These are phyloP conservation scores for Sherardia arvensis DNA, from an alignment of 257 asterid species.

Conservation along the genomic window DNA sequence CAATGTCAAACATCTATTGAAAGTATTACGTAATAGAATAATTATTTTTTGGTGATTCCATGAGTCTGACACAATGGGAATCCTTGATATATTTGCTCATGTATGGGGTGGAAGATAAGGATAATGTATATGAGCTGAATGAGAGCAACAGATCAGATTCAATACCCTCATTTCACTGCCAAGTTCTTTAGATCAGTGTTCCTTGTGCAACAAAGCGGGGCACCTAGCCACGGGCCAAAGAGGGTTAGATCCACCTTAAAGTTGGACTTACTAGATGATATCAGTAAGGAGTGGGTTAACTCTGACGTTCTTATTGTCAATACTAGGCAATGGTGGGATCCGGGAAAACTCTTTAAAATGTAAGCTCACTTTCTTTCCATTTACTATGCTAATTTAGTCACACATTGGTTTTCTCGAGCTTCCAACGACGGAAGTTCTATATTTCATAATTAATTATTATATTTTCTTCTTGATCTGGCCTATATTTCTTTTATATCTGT, in stretches of 20 bases:
- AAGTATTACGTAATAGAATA: conserved; percentile 40
- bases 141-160: conserved; percentile 51
- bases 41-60: conserved; percentile 75
- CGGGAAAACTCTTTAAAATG: conserved; percentile 60
- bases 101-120: conserved; percentile 59
- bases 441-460: too few relatives aligned
- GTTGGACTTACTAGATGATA: conserved; percentile 52
- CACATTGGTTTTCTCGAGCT: not conserved
- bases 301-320: conserved; percentile 64
- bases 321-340: conserved; percentile 88
- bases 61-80: conserved; percentile 88
- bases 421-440: not conserved
- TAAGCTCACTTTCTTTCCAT: conserved; percentile 23
- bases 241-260: conserved; percentile 55
- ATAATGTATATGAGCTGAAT: conserved; percentile 58
- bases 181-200: conserved; percentile 72
- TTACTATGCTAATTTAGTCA: not conserved
- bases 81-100: conserved; percentile 68
- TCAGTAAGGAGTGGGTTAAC: conserved; percentile 55
- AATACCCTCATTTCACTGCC: conserved; percentile 49
- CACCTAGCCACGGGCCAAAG: conserved; percentile 45
- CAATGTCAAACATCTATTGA: conserved; percentile 29
- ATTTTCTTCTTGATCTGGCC: not conserved
- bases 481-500: not conserved
- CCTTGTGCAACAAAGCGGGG: conserved; percentile 64